Conservation (phyloP, 148 eudicot species). For the Talinum fruticosum region DNA sequence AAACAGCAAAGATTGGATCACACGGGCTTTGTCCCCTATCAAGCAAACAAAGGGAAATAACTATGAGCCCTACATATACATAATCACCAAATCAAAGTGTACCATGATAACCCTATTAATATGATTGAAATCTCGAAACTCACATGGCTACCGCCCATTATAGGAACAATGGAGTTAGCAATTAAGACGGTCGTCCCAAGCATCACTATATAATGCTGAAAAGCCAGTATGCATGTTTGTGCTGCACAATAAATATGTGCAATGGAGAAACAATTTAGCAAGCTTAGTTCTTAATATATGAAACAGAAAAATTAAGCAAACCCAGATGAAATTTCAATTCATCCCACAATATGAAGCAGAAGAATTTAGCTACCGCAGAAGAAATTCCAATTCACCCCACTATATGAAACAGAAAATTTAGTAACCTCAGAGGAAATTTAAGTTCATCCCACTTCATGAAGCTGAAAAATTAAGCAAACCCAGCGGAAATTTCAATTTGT, state of each 20-base stretch:
- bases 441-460: not conserved
- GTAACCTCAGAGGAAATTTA: not conserved
- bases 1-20: constrained; percentile 75
- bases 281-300: not conserved
- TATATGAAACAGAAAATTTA: not conserved
- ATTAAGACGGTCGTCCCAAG: constrained; percentile 84
- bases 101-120: not conserved
- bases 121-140: constrained; percentile 24
- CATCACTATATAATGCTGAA: constrained; percentile 95
- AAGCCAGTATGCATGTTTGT: constrained; percentile 60
- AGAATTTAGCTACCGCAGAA: not conserved
- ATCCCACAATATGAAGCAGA: not conserved
- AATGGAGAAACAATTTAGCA: constrained; percentile 1
- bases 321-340: not conserved
- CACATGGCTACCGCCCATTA: constrained; percentile 79
- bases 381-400: not conserved
- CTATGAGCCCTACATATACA: not conserved
- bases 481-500: not conserved
- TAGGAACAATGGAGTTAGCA: constrained; percentile 63
- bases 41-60: not conserved
- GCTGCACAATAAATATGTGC: constrained; percentile 46
- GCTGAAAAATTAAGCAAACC: not conserved
- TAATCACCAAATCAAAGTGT: constrained; percentile 4
- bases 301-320: not conserved
- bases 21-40: constrained; percentile 89